phyloP scores from a whole-genome alignment of 2,329 filamentous ascomycete species.

The Penicillium sp. region DNA sequence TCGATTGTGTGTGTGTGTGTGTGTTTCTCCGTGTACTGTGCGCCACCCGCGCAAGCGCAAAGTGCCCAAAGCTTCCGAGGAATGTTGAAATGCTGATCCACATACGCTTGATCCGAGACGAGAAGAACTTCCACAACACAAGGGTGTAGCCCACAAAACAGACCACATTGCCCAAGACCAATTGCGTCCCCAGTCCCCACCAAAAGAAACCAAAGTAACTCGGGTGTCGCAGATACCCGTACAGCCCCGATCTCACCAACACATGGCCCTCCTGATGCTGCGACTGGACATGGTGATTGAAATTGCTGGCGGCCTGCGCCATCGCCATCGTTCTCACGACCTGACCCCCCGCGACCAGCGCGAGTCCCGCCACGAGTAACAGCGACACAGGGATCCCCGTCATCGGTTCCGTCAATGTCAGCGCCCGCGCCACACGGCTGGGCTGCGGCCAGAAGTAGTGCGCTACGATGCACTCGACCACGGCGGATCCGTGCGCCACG shows the following conservation, averaged over 20 bases:
- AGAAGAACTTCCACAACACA: slow-evolving; percentile 84
- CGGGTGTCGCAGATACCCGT: slow-evolving; percentile 71
- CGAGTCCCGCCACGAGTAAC: slow-evolving; percentile 52
- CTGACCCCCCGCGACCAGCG: slow-evolving; percentile 65
- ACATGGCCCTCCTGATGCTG: slow-evolving; percentile 63
- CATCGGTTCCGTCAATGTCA: slow-evolving; percentile 41
- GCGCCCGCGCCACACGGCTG: slow-evolving; percentile 31
- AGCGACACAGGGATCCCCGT: slow-evolving; percentile 17
- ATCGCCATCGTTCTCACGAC: slow-evolving; percentile 73
- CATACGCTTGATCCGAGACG: slow-evolving; percentile 59
- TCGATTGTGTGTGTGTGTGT: not conserved
- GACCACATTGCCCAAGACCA: slow-evolving; percentile 77
- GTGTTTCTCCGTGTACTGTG: too few species aligned
- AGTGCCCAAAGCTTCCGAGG: too few species aligned
- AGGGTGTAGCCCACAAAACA: slow-evolving; percentile 68
- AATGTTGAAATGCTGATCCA: slow-evolving; percentile 11
- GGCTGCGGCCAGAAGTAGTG: slow-evolving; percentile 21
- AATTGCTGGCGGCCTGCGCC: slow-evolving; percentile 80
- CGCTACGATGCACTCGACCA: slow-evolving; percentile 59
- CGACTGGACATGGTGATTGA: slow-evolving; percentile 80
- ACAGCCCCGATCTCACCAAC: slow-evolving; percentile 79
- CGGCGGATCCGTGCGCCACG: slow-evolving; percentile 69
- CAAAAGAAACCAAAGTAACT: slow-evolving; percentile 98
- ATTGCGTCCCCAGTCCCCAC: slow-evolving; percentile 92
- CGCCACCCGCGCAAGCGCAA: too few species aligned